Evolutionary conservation across 805 yeast genomes (phyloP).

Genomic region (Saccharomycopsis sp.): DNA sequence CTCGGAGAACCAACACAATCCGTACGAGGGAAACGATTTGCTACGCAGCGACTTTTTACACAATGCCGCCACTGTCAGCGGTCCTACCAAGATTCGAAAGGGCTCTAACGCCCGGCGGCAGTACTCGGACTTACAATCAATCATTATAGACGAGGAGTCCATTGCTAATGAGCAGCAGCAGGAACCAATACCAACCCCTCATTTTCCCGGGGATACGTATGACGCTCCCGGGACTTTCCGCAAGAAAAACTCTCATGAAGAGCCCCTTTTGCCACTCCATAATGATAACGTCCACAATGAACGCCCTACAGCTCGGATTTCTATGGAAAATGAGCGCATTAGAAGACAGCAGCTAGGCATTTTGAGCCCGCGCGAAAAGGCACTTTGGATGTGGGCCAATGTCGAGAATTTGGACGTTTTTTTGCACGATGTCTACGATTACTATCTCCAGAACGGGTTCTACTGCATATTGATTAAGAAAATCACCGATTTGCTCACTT

Average conservation of each 20-base stretch:
- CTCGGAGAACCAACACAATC: not conserved
- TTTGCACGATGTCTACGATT: slow-evolving; percentile 72
- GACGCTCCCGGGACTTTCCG: too few relatives aligned
- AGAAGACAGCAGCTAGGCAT: slow-evolving; percentile 33
- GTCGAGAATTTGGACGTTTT: slow-evolving; percentile 87
- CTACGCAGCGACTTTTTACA: not conserved
- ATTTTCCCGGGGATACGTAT: too few relatives aligned
- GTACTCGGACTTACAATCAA: not conserved
- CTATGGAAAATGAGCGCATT: slow-evolving; percentile 23
- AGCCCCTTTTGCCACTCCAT: not conserved
- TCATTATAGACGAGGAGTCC: not conserved
- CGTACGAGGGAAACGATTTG: not conserved
- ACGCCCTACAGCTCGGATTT: not conserved
- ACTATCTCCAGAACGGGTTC: slow-evolving; percentile 81
- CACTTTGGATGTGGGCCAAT: slow-evolving; percentile 95
- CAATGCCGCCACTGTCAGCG: too few relatives aligned
- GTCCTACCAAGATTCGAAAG: not conserved
- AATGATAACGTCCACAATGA: not conserved
- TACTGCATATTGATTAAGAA: slow-evolving; percentile 67
- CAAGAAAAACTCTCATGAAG: not conserved
- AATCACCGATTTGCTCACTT: slow-evolving; percentile 59
- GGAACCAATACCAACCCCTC: too few relatives aligned
- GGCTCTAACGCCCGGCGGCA: not conserved
- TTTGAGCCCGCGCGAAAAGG: slow-evolving; percentile 62
- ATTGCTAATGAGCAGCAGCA: not conserved